A percentile compares a stretch with the other conserved stretches of the same genome.
phyloP scores from a whole-genome alignment of 805 yeast genomes.

The Wickerhamomyces pijperi region DNA sequence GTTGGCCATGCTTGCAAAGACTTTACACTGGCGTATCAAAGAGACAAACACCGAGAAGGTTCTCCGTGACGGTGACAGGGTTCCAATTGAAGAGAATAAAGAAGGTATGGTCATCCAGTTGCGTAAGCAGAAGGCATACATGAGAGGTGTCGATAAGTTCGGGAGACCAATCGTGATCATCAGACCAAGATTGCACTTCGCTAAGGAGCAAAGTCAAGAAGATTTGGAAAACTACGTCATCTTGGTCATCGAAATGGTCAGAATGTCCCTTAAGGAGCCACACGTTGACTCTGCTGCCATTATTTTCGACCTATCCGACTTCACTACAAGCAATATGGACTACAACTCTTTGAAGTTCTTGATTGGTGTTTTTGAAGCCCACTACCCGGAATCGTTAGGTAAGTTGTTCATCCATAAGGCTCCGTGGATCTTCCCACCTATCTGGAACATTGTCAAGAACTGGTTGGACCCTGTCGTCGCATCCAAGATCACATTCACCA shows the following conservation, averaged over 20 bases:
- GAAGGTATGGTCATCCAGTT: constrained; percentile 30
- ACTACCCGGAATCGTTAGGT: constrained; percentile 91
- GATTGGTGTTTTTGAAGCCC: constrained; percentile 85
- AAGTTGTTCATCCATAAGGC: constrained; percentile 81
- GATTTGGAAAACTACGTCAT: constrained; percentile 72
- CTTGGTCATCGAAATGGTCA: constrained; percentile 68
- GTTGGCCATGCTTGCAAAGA: constrained; percentile 57
- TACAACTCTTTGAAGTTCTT: constrained; percentile 83
- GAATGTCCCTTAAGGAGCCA: constrained; percentile 64
- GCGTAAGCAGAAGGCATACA: constrained; percentile 55
- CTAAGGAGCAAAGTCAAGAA: constrained; percentile 53
- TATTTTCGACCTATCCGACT: constrained; percentile 77
- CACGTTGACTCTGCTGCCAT: constrained; percentile 69
- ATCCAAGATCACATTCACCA: constrained; percentile 77
- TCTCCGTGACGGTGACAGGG: constrained; percentile 63
- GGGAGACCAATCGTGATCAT: constrained; percentile 76
- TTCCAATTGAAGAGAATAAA: constrained; percentile 34
- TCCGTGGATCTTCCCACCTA: constrained; percentile 93
- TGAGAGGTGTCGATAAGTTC: constrained; percentile 62
- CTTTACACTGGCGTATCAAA: constrained; percentile 64
- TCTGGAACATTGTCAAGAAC: constrained; percentile 84
- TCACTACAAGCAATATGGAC: constrained; percentile 88
- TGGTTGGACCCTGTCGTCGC: constrained; percentile 98
- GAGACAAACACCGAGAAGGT: constrained; percentile 52
- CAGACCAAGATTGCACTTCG: constrained; percentile 66